phyloP scores from a whole-genome alignment of 2,329 filamentous ascomycete species.

The Trichoderma hamatum region DNA sequence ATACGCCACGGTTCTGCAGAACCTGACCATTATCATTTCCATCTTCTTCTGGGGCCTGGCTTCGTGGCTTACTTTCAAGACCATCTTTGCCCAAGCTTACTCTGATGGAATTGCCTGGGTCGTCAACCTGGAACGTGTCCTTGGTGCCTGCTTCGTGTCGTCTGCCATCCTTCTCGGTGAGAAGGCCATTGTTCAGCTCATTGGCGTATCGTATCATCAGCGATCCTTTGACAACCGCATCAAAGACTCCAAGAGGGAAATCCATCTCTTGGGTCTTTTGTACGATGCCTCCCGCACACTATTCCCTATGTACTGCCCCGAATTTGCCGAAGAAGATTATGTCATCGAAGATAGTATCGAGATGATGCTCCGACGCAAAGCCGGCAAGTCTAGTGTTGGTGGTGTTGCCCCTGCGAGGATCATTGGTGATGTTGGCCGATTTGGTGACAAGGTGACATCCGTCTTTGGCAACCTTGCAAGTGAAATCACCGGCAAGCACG shows the following conservation, averaged over 20 bases:
- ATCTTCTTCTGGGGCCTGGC: slow-evolving; percentile 70
- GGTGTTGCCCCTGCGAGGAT: slow-evolving; percentile 77
- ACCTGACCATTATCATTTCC: slow-evolving; percentile 67
- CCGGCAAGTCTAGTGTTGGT: slow-evolving; percentile 50
- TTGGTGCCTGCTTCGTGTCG: slow-evolving; percentile 69
- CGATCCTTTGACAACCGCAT: slow-evolving; percentile 82
- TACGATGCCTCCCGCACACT: slow-evolving; percentile 87
- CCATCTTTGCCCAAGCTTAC: slow-evolving; percentile 48
- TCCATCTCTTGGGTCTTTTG: slow-evolving; percentile 78
- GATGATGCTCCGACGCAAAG: slow-evolving; percentile 63
- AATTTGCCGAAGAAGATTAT: slow-evolving; percentile 91
- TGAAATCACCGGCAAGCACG: slow-evolving; percentile 92
- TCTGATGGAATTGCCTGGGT: slow-evolving; percentile 54
- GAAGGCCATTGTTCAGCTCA: slow-evolving; percentile 77
- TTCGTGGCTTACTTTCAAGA: slow-evolving; percentile 64
- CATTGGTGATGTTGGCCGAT: slow-evolving; percentile 74
- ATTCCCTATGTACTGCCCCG: slow-evolving; percentile 89
- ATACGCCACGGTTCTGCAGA: slow-evolving; percentile 66
- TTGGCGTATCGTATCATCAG: slow-evolving; percentile 83
- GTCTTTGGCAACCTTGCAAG: slow-evolving; percentile 91
- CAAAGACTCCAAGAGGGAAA: slow-evolving; percentile 84
- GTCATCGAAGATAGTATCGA: slow-evolving; percentile 85
- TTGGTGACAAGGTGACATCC: slow-evolving; percentile 92
- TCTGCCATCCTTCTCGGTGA: slow-evolving; percentile 74
- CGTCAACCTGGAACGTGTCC: slow-evolving; percentile 62